phyloP scores from a whole-genome alignment of 139 green algal genomes.

The Chloropicon primus region DNA sequence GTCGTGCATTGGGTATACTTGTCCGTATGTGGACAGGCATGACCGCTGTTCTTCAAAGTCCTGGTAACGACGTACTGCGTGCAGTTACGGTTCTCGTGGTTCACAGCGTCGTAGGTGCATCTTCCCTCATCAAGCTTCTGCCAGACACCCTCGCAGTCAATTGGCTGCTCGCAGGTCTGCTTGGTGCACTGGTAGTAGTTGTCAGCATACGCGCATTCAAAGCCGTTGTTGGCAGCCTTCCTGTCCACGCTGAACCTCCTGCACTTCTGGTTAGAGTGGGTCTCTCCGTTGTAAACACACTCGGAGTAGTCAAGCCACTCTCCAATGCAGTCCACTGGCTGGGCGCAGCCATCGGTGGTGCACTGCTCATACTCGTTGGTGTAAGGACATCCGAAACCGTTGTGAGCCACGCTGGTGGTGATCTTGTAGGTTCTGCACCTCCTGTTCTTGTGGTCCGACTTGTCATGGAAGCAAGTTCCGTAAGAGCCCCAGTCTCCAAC shows the following conservation, averaged over 20 bases:
- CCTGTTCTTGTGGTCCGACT: not conserved
- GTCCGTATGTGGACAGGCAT: not conserved
- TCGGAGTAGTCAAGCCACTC: not conserved
- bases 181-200: not conserved
- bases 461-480: not conserved
- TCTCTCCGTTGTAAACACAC: not conserved
- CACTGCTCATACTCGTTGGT: not conserved
- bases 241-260: not conserved
- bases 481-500: not conserved
- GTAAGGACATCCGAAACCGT: not conserved
- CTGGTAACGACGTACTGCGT: not conserved
- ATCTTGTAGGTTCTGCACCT: not conserved
- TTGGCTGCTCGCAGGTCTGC: not conserved
- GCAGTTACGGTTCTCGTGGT: not conserved
- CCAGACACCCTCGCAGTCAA: not conserved
- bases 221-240: not conserved
- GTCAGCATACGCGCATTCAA: not conserved
- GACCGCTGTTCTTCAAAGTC: not conserved
- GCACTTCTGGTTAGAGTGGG: not conserved
- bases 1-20: not conserved
- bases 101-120: not conserved
- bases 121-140: not conserved
- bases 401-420: not conserved
- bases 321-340: not conserved
- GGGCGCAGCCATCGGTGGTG: not conserved